phyloP scores from a whole-genome alignment of 208 protist genomes.

The Jaenimonas drosophilae region DNA sequence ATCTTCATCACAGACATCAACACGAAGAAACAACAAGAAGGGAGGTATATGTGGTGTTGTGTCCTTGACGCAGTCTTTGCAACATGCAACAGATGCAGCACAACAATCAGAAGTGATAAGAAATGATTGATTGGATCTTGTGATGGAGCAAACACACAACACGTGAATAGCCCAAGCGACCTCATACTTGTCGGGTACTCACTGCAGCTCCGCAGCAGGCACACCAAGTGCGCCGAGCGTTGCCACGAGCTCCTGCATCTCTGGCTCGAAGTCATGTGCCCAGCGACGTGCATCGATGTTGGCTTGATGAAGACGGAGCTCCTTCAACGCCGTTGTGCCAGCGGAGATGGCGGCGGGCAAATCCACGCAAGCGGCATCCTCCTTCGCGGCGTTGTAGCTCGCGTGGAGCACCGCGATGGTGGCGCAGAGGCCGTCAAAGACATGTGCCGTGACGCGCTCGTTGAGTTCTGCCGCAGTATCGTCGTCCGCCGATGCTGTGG shows the following conservation, averaged over 20 bases:
- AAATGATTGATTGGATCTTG: background rate
- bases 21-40: background rate
- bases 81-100: background rate
- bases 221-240: background rate
- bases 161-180: background rate
- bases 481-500: too few relatives aligned
- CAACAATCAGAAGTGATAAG: background rate
- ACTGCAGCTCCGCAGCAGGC: background rate
- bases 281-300: background rate
- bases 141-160: background rate
- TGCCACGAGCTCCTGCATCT: background rate
- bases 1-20: too few relatives aligned
- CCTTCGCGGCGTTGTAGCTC: constrained; percentile 16
- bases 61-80: background rate
- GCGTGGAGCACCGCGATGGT: constrained; percentile 35
- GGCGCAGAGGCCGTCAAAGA: constrained; percentile 48
- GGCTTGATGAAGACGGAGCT: background rate
- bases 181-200: background rate
- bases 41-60: background rate
- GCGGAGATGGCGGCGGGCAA: constrained; percentile 17
- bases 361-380: constrained; percentile 9
- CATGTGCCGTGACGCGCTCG: constrained; percentile 19
- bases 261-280: background rate
- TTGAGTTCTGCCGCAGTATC: constrained; percentile 12
- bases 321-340: background rate